Percentiles rank a stretch among this genome's conserved stretches.
Conservation (phyloP, 2,329 filamentous ascomycete species). For the Bertia moriformis region DNA sequence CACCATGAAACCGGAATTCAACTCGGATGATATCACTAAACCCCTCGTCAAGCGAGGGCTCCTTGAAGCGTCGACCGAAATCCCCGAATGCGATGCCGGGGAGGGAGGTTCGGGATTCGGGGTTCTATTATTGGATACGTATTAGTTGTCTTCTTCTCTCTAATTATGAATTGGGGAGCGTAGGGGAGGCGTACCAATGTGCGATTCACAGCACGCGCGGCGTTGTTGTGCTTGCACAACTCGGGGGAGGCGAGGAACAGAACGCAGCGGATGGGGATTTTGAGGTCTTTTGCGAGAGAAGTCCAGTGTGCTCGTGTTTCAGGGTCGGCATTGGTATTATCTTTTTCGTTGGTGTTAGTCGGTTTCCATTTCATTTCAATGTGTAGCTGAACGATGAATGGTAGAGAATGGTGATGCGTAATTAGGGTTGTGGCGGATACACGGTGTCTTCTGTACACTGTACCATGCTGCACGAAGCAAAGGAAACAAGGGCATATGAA, state of each 20-base stretch:
- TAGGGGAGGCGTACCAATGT: constrained; percentile 6
- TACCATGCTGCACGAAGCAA: too few species aligned
- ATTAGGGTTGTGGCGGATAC: too few species aligned
- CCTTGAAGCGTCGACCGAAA: constrained; percentile 59
- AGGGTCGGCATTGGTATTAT: constrained; percentile 86
- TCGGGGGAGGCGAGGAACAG: constrained; percentile 62
- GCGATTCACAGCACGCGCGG: constrained; percentile 56
- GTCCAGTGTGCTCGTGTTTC: constrained; percentile 71
- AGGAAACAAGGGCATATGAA: too few species aligned
- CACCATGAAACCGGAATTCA: constrained; percentile 63
- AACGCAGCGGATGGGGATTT: constrained; percentile 69
- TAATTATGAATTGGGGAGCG: constrained; percentile 1
- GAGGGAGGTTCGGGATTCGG: constrained; percentile 60
- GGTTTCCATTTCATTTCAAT: constrained; percentile 1
- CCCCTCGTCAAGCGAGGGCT: constrained; percentile 61
- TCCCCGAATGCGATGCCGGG: constrained; percentile 69
- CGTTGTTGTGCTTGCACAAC: constrained; percentile 75
- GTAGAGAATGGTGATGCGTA: not conserved
- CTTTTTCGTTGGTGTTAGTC: constrained; percentile 25
- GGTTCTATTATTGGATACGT: constrained; percentile 36
- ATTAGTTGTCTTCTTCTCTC: constrained; percentile 2
- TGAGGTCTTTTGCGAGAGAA: constrained; percentile 52
- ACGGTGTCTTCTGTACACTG: too few species aligned
- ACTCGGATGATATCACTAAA: constrained; percentile 68
- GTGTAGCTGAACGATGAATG: constrained; percentile 2